Evolutionary conservation across 1,139 yeast species (phyloP), one percentile per base, ranked within the genome.

Genomic region (Geotrichum candidum): DNA sequence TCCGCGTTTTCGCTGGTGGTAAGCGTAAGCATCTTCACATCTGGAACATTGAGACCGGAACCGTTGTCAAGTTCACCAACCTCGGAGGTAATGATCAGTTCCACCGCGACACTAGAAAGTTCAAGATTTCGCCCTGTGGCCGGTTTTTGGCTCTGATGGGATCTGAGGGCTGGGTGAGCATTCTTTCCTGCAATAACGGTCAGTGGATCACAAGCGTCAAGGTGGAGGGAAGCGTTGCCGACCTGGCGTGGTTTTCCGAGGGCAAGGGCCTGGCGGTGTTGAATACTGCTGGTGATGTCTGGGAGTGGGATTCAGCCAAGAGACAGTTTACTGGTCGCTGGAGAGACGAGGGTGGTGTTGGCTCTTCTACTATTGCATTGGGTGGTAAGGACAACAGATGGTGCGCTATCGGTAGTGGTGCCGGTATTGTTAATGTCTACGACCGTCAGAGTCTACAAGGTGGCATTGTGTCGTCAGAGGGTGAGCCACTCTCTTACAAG

Each of bases 21-120:
- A 84, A 97, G 77, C 85, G 99, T 77, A 82, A 90, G 64, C 92
- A 87, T 73, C 86, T 94, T 89, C 90, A 88, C 75, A 85, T 90
- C 61, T 92, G 98, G 96, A 94, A 91, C 73, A 79, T 94, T 61
- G 82, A 83, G 59, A 78, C 82, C 13, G 91, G 92, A n/a, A 78
- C 78, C 23, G 85, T 91, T 53, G 96, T 90, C 66, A 94, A 92
- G 74, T 84, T 94, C 57, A 84, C 90, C 59, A 83, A 97, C 74
- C 78, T 94, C 81, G 94, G 92, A 71, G 99, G 99, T 1, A 96
- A 91, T 70, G 96, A 90, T 72, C 79, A 82, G 57, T 84, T 86
- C 57, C 98, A 92, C 76, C 82, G 83, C 68, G 87, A 95, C n/a
- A 90, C 90, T 81, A 99, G 94, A 72, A 82, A 86, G 69, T 90